These are phyloP conservation scores for Cerrena zonata DNA, from an alignment of 1,284 basidiomycete genomes.

Conservation along the genomic window DNA sequence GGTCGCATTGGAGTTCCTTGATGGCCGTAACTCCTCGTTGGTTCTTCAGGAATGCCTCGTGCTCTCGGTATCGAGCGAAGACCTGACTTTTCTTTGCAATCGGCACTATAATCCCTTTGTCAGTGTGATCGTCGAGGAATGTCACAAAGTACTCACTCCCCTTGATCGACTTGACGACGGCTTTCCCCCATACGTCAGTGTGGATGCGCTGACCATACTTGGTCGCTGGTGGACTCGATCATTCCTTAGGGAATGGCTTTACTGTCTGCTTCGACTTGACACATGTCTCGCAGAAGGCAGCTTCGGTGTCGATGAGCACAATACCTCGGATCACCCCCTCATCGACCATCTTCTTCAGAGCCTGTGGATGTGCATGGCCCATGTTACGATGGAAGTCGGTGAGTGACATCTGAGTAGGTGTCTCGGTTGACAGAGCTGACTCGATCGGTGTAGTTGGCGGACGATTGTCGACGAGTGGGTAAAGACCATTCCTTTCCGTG, in stretches of 20 bases:
- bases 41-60: slow-evolving; percentile 5
- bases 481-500: too few species aligned
- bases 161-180: neutral
- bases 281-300: too few species aligned
- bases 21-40: slow-evolving; percentile 2
- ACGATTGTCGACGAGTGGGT: too few species aligned
- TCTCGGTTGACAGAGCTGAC: too few species aligned
- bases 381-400: too few species aligned
- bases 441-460: too few species aligned
- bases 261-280: neutral
- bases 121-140: neutral
- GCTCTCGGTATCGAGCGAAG: neutral
- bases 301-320: too few species aligned
- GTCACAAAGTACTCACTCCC: neutral
- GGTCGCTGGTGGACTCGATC: neutral
- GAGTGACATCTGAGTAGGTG: too few species aligned
- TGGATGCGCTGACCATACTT: neutral
- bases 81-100: neutral
- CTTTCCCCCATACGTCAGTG: too few species aligned
- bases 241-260: neutral
- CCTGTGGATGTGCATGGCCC: too few species aligned
- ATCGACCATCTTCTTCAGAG: too few species aligned
- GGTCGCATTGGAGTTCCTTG: neutral
- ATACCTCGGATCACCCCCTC: too few species aligned
- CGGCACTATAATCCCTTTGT: neutral